Evolutionary conservation across 352 stramenopile genomes (phyloP), one percentile per base, ranked within the genome.

Genomic region (Pythium chondricola): DNA sequence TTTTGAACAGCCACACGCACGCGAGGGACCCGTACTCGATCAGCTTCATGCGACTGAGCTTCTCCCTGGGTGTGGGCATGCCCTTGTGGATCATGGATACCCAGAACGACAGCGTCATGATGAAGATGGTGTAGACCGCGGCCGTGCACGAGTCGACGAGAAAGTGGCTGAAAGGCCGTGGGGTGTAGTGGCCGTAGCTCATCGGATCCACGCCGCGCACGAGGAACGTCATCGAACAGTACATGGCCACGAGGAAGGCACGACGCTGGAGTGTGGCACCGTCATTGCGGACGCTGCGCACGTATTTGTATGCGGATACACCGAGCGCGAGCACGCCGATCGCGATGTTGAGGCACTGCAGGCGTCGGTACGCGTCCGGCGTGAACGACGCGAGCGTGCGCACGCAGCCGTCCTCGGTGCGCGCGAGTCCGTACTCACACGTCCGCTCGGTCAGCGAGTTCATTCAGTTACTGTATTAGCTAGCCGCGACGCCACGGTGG

Each of bases 61-160:
- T 65, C 14, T 58, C 18, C 25, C 57, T 44, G 36, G 67, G 50
- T 13, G 38, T 30, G 1, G 61, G 59, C 13, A 55, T 63, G 20
- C 69, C 71, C 13, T 69, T 66, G 46, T 82, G 67, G 45, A 81
- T 80, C 36, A 85, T 69, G 4, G 61, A 75, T 24, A 72, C 63
- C 71, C 74, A 85, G 42, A 80, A 85, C 7, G 45, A 53, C 11
- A 85, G 51, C 22, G 71, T 67, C 51, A 83, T 56, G 48, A 85
- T 67, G 52, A 74, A 82, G 43, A 85, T 66, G 1, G 72, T 74
- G 61, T 71, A 81, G 18, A 85, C 51, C 39, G 72, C 61, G 3
- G 72, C 72, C 4, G 75, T 87, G 35, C 75, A 87, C 31, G 73
- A 70, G 52, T 87, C 63, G 6, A 66, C 56, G 42, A 85, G 53